Conservation (phyloP, 352 stramenopile genomes). For the Globisporangium splendens region DNA sequence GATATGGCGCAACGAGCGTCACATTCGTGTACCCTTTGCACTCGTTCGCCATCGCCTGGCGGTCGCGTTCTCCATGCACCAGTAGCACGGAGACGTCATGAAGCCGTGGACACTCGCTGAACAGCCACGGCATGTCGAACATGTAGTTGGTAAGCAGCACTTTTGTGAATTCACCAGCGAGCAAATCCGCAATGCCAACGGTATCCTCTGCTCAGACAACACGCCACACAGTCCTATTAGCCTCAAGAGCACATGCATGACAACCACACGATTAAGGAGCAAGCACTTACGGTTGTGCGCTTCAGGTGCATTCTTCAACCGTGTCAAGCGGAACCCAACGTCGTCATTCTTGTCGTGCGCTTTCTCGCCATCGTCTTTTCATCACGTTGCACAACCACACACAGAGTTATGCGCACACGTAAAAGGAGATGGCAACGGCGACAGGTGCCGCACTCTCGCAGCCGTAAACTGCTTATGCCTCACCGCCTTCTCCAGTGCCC, state of each 20-base stretch:
- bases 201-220: conserved; percentile 24
- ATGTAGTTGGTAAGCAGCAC: conserved; percentile 85
- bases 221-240: too few relatives aligned
- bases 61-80: conserved; percentile 71
- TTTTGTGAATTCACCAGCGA: conserved; percentile 54
- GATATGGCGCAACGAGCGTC: conserved; percentile 50
- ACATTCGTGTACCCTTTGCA: conserved; percentile 62
- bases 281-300: conserved; percentile 42
- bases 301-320: conserved; percentile 25
- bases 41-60: conserved; percentile 44
- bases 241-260: not conserved
- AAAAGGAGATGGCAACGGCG: too few relatives aligned
- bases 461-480: too few relatives aligned
- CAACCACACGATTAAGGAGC: conserved; percentile 1
- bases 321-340: conserved; percentile 33
- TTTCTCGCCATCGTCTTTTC: not conserved
- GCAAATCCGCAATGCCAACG: conserved; percentile 39
- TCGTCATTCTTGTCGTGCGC: not conserved
- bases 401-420: not conserved
- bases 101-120: conserved; percentile 55
- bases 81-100: conserved; percentile 64
- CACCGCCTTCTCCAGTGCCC: not conserved
- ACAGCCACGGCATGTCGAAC: conserved; percentile 73
- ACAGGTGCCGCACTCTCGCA: too few relatives aligned
- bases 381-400: not conserved